Base-by-base conservation (phyloP, 1,284 basidiomycete genomes). In the Peniophora sp. region DNA sequence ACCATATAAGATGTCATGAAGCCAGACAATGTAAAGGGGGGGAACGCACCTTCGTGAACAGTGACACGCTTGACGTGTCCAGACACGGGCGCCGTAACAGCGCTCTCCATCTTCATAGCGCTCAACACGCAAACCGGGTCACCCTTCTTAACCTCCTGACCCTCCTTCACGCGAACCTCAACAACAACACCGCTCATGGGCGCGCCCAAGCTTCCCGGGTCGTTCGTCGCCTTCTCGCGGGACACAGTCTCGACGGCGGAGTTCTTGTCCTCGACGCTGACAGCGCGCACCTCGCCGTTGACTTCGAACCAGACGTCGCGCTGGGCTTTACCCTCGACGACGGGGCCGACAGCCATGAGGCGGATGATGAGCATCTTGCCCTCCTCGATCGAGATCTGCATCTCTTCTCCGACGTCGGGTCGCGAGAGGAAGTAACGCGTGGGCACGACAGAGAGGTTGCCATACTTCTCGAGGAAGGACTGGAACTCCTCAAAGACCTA, bases 261-360 rank as follows among this genome's bases (percentile, higher is more conserved):
- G 65, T 89, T 92, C 68, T 89, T 91, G 75, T 99, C 97, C 63
- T 96, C 90, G 52, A 99, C 89, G 54, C 91, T 78, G 39, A 97
- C 91, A 27, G 95, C 92, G 61, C 95, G 92, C 59, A 92, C 79
- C 77, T 96, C 93, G 67, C 92, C 93, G 64, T 97, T 97, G 56
- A 96, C 89, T 76, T 99, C 97, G 65, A 98, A 97, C 91, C 93
- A 97, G 58, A 97, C 92, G 66, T 98, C 96, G 62, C 97, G 85
- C 61, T 91, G 89, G 47, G 95, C 93, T 60, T 83, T 89, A 50
- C 88, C 87, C 66, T 92, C 84, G 56, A 97, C 87, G 54, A 99
- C 87, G 54, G 93, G 89, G 27, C 96, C 95, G 50, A 97, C 81
- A 39, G 97, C 96, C 77, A 99, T 88, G 60, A 99, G 78, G 64